Evolutionary conservation across 169 alveolate species (phyloP), one percentile per base, ranked within the genome.

Genomic region (Amoebophrya sp.): DNA sequence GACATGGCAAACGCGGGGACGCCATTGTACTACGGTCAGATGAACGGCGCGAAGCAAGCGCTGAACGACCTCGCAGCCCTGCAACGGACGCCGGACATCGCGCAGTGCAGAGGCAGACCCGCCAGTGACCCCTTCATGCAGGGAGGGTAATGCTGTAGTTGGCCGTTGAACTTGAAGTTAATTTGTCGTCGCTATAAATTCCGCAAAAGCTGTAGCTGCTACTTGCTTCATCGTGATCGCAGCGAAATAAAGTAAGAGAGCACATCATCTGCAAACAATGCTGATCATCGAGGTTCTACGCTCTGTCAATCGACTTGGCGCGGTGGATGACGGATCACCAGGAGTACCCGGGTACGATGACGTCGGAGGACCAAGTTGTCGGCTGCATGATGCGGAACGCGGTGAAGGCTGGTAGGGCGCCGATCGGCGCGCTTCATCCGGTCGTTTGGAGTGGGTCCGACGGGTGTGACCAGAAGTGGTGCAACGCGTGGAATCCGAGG

Each of bases 251-350:
- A 10, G n/a, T 45, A 10, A 18, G 10, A 45, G 18, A 45, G n/a
- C 18, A 18, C 67, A 45, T 45, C n/a, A n/a, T n/a, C n/a, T n/a
- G n/a, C n/a, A n/a, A n/a, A n/a, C n/a, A n/a, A n/a, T n/a, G n/a
- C n/a, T n/a, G n/a, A n/a, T n/a, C n/a, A n/a, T n/a, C n/a, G n/a
- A 58, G 78, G 78, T 58, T 58, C 78, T 58, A 58, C 78, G 78
- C 78, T 23, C 7, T 58, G 34, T 58, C 78, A 4, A 1, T 1
- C 7, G 78, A 58, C 78, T 7, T 58, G 78, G 78, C 78, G 38
- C 78, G 23, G 7, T 58, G 78, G 78, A 23, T 58, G 26, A 29
- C 78, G 38, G 38, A 58, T 2, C 23, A 16, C 34, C 39, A 13
- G 0, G 4, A 4, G 7, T 58, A 58, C 34, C 78, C 78, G 34